These are phyloP conservation scores for Zasmidium cellare DNA, from an alignment of 2,329 filamentous ascomycete species.

Conservation along the genomic window DNA sequence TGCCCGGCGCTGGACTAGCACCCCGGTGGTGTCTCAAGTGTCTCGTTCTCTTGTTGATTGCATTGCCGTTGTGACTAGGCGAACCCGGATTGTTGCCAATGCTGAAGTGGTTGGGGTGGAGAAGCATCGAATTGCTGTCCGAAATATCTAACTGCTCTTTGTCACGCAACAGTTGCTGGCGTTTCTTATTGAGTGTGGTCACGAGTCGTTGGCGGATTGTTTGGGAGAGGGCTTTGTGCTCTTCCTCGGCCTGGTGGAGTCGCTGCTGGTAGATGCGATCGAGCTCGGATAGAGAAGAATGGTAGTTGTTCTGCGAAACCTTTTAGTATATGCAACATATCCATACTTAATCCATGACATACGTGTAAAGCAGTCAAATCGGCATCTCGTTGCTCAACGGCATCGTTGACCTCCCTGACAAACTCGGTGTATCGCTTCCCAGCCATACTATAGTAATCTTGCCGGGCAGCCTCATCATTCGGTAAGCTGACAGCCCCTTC, in stretches of 20 bases:
- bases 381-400: constrained; percentile 83
- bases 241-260: constrained; percentile 62
- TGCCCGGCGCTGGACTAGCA: constrained; percentile 26
- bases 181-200: constrained; percentile 58
- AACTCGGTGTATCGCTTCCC: constrained; percentile 85
- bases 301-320: constrained; percentile 54
- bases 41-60: constrained; percentile 60
- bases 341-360: constrained; percentile 34
- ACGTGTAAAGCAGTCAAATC: constrained; percentile 81
- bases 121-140: constrained; percentile 64
- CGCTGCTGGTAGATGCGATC: constrained; percentile 60
- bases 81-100: constrained; percentile 62
- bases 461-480: constrained; percentile 57
- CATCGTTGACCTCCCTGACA: constrained; percentile 80
- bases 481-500: constrained; percentile 39
- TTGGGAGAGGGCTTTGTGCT: constrained; percentile 58
- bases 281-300: constrained; percentile 56
- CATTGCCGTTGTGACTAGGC: constrained; percentile 56
- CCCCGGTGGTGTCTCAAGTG: constrained; percentile 58
- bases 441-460: constrained; percentile 64
- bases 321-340: not conserved
- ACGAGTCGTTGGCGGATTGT: constrained; percentile 64
- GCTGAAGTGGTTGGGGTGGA: constrained; percentile 66
- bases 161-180: constrained; percentile 59
- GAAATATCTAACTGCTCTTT: constrained; percentile 68